phyloP scores from a whole-genome alignment of 495 filamentous ascomycete species.

The Achaetomiella virescens region DNA sequence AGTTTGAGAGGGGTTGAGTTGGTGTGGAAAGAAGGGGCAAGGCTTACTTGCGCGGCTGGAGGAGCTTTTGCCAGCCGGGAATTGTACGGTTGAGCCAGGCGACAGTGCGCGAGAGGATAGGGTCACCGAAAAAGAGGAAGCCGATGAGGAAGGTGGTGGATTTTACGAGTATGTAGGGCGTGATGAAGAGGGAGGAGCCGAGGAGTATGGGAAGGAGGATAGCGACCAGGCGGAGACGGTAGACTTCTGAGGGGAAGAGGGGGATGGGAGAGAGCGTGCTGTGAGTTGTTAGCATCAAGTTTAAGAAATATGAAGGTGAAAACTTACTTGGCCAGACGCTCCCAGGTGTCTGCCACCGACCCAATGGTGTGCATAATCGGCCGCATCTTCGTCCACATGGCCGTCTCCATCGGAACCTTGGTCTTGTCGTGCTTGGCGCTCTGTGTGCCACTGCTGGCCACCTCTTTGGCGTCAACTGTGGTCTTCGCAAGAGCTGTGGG shows the following conservation, averaged over 20 bases:
- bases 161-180: slow-evolving; percentile 71
- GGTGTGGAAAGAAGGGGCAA: neutral
- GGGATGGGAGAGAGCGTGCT: slow-evolving; percentile 71
- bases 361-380: slow-evolving; percentile 71
- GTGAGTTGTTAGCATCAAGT: neutral
- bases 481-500: slow-evolving; percentile 45
- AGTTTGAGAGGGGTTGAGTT: neutral
- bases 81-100: slow-evolving; percentile 58
- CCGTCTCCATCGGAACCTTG: slow-evolving; percentile 73
- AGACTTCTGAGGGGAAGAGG: slow-evolving; percentile 61
- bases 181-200: slow-evolving; percentile 53
- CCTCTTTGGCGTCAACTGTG: slow-evolving; percentile 54
- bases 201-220: slow-evolving; percentile 51
- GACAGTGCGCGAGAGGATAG: slow-evolving; percentile 54
- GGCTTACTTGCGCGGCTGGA: slow-evolving; percentile 63
- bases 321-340: slow-evolving; percentile 69
- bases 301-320: neutral
- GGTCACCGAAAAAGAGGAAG: slow-evolving; percentile 75
- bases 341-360: slow-evolving; percentile 72
- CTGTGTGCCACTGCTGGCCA: slow-evolving; percentile 42
- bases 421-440: slow-evolving; percentile 65
- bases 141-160: slow-evolving; percentile 58
- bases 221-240: slow-evolving; percentile 57
- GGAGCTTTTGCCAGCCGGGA: slow-evolving; percentile 68
- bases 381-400: slow-evolving; percentile 68